These are phyloP conservation scores for Isoetes engelmannii DNA, from an alignment of 83 land plant species.

Conservation along the genomic window DNA sequence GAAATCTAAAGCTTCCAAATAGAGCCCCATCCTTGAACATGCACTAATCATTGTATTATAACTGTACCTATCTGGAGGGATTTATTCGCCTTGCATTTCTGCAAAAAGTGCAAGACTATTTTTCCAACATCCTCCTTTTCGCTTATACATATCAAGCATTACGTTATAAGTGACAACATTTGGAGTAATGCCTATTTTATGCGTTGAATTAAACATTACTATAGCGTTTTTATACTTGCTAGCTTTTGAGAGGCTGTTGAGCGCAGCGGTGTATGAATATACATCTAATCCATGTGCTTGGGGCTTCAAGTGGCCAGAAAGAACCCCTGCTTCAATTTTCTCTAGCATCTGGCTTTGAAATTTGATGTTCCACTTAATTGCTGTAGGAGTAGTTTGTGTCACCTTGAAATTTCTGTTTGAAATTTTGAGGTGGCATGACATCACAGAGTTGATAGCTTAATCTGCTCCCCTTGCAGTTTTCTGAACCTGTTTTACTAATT, in stretches of 20 bases:
- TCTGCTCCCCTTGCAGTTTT: too few species aligned
- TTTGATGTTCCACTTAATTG: too few species aligned
- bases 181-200: slow-evolving; percentile 48
- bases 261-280: slow-evolving; percentile 84
- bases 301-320: too few species aligned
- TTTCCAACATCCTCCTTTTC: slow-evolving; percentile 54
- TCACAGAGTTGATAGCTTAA: too few species aligned
- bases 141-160: slow-evolving; percentile 84
- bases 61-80: slow-evolving; percentile 55
- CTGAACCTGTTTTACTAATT: too few species aligned
- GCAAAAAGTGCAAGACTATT: slow-evolving; percentile 58
- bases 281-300: slow-evolving; percentile 23
- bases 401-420: too few species aligned
- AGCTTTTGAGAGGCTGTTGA: slow-evolving; percentile 60
- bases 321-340: too few species aligned
- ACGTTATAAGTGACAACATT: slow-evolving; percentile 84
- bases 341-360: too few species aligned
- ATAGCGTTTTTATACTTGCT: slow-evolving; percentile 62
- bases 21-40: slow-evolving; percentile 69
- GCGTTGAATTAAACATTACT: slow-evolving; percentile 66
- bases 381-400: too few species aligned
- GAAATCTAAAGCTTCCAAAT: slow-evolving; percentile 59
- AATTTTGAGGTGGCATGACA: too few species aligned
- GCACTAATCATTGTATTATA: slow-evolving; percentile 88
- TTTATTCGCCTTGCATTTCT: slow-evolving; percentile 73